Conservation (phyloP, 495 filamentous ascomycete genomes). For the Lasiosphaeria hispida region DNA sequence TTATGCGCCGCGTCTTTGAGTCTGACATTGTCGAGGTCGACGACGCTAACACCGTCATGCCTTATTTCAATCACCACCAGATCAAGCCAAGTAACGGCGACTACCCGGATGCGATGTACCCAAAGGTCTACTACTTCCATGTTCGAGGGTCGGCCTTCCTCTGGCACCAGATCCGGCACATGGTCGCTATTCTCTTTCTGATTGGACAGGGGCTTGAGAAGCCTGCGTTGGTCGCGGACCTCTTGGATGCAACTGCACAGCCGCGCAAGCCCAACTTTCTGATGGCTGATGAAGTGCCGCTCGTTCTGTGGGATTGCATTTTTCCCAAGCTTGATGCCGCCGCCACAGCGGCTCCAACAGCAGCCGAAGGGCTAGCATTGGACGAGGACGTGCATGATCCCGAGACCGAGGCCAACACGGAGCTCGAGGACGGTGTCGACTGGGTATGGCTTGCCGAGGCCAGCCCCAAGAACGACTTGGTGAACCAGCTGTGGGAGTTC, state of each 20-base stretch:
- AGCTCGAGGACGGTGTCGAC: slow-evolving; percentile 56
- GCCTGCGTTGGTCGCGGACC: slow-evolving; percentile 64
- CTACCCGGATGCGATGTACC: slow-evolving; percentile 20
- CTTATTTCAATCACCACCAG: slow-evolving; percentile 31
- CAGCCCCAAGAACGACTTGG: slow-evolving; percentile 58
- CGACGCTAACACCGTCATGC: slow-evolving; percentile 44
- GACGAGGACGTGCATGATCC: slow-evolving; percentile 32
- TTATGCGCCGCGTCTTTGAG: slow-evolving; percentile 70
- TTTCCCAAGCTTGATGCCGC: slow-evolving; percentile 58
- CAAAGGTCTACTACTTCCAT: slow-evolving; percentile 80
- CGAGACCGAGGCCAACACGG: slow-evolving; percentile 33
- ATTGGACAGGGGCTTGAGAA: slow-evolving; percentile 87
- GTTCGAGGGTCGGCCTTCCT: slow-evolving; percentile 91
- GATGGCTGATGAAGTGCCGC: slow-evolving; percentile 83
- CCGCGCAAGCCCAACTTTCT: slow-evolving; percentile 77
- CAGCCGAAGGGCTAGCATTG: slow-evolving; percentile 14
- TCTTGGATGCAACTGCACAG: slow-evolving; percentile 68
- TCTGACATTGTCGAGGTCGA: slow-evolving; percentile 70
- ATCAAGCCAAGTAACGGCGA: slow-evolving; percentile 2
- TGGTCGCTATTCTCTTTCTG: slow-evolving; percentile 82
- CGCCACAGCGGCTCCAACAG: neutral
- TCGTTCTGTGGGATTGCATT: slow-evolving; percentile 93
- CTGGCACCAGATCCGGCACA: slow-evolving; percentile 96
- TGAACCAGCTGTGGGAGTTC: slow-evolving; percentile 71
- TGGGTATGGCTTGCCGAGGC: slow-evolving; percentile 75